Evolutionary conservation across 2,329 filamentous ascomycete genomes (phyloP), one percentile per base, ranked within the genome.

Genomic region (Xylariales sp.): DNA sequence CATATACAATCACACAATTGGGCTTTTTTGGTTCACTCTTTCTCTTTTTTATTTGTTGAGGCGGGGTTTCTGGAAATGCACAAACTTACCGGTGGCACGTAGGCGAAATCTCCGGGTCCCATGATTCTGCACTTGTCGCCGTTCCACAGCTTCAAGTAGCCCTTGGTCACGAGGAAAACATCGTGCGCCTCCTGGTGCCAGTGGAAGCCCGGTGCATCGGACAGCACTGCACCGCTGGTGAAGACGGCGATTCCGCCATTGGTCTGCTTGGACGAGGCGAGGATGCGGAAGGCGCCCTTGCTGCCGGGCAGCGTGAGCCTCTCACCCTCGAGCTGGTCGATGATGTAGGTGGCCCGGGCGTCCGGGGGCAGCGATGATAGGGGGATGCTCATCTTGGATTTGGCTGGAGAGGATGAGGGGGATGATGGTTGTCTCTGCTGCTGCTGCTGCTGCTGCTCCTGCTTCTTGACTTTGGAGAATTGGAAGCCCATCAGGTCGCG

Each of bases 161-260:
- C 76, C 50, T 78, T 75, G 4, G 71, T 65, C 14, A 72, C 69
- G 3, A 78, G 55, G 47, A 78, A 79, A 4, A 78, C 67, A 49
- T 78, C 75, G 46, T 78, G 75, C 0, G 74, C 69, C 35, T 77
- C 65, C 21, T 65, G 62, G 46, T 79, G 76, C 47, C 67, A 76
- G 52, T 79, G 75, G 46, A 78, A 79, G 0, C 74, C 75, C 3
- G 67, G 65, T 0, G 67, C 65, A 29, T 64, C 65, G 4, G 62
- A 59, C 5, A 67, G 56, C 2, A 67, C 65, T 0, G 69, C 70
- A 6, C 69, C 70, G 29, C 67, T 72, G 4, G 61, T 56, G 41
- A 76, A 72, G 12, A 76, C 64, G 4, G 70, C 65, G 49, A 76
- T 74, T 13, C 66, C 57, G 24, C 70, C 67, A 46, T 67, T 60